phyloP scores from a whole-genome alignment of 805 yeast genomes.

The Torulaspora franciscae region DNA sequence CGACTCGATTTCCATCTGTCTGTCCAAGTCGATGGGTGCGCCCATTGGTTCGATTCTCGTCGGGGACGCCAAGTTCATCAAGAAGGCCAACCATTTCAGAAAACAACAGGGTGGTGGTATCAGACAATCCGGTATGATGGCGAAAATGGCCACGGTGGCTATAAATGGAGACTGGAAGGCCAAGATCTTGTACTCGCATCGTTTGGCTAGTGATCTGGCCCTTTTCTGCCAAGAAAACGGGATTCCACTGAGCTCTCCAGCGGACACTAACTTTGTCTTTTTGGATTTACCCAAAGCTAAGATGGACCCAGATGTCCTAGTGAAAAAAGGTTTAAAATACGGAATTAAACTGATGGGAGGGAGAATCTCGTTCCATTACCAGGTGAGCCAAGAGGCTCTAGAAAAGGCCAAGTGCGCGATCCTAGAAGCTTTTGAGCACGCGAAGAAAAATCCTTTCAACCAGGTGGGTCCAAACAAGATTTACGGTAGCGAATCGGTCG shows the following conservation, averaged over 20 bases:
- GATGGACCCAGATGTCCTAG: constrained; percentile 54
- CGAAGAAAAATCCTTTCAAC: constrained; percentile 49
- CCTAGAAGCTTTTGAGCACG: constrained; percentile 50
- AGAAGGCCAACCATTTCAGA: constrained; percentile 75
- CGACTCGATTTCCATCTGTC: constrained; percentile 85
- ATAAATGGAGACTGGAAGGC: constrained; percentile 66
- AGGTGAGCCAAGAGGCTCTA: constrained; percentile 50
- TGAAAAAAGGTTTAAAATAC: constrained; percentile 51
- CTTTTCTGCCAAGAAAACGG: constrained; percentile 49
- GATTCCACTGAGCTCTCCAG: constrained; percentile 63
- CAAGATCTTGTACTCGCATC: constrained; percentile 45
- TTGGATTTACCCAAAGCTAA: constrained; percentile 51
- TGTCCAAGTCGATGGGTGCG: constrained; percentile 88
- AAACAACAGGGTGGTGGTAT: constrained; percentile 94
- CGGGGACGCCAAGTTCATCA: constrained; percentile 54
- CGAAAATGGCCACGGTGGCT: constrained; percentile 77
- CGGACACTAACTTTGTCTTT: constrained; percentile 79
- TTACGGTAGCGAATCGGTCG: constrained; percentile 40
- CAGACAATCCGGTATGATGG: constrained; percentile 78
- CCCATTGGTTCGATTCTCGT: constrained; percentile 89
- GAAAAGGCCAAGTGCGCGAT: constrained; percentile 55
- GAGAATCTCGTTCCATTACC: constrained; percentile 78
- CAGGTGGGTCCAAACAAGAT: constrained; percentile 46
- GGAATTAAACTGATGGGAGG: constrained; percentile 64
- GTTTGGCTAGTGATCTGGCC: constrained; percentile 48